Evolutionary conservation across 768 basidiomycete species (phyloP), one percentile per base, ranked within the genome.

Genomic region (Suillus discolor): DNA sequence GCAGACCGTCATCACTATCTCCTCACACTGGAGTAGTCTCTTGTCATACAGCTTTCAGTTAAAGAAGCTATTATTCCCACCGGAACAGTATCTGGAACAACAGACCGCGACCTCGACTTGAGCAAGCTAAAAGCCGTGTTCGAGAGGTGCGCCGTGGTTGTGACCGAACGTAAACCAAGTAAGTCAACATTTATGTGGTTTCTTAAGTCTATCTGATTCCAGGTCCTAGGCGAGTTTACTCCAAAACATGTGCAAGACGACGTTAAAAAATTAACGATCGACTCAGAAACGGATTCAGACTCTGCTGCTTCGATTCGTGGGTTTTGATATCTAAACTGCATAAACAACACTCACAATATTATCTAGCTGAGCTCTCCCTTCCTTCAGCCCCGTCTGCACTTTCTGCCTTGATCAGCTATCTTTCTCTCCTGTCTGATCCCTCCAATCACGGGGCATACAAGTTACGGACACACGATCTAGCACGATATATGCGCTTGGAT

Each of bases 401-500:
- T 1, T 82, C 92, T 13, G 97, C 96, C 0, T 83, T 99, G 6
- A 83, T 97, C 64, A 81, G 82, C 3, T 98, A 98, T 74, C 86
- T 99, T 0, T 83, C 87, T 20, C 88, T 99, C 6, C 80, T 94
- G 2, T 81, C 34, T 8, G 93, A 97, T 69, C 78, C 89, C 6
- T 83, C 88, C 3, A 94, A 96, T 71, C 88, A 91, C 68, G 91
- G 89, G 25, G 85, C 89, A 64, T 99, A 89, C 80, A 87, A 84
- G 16, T 83, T 99, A 15, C 85, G 85, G 47, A 92, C 91, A 0
- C 96, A 99, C 73, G 96, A 99, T 73, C 82, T 99, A 0, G 87
- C 92, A 2, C 96, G 93, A 73, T 99, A 91, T 77, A 97, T 99
- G 96, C 90, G 90, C 65, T 85, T 99, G 9, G 97, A 99, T 74